Evolutionary conservation across 2,329 filamentous ascomycete genomes (phyloP).

Genomic region (Calonectria montana): DNA sequence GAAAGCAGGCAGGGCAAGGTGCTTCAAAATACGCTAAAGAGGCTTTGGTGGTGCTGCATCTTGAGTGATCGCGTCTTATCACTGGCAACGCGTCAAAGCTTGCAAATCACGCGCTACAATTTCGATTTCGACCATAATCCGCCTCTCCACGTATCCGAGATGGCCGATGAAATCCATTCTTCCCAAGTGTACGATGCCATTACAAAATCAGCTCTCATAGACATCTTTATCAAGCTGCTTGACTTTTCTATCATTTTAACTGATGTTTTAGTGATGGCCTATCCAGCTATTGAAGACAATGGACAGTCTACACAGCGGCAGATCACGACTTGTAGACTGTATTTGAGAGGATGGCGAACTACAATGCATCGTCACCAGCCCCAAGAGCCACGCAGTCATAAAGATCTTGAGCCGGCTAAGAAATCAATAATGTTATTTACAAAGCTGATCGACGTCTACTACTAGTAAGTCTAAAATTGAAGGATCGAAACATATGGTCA

Average conservation of each 20-base stretch:
- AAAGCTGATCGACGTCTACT: neutral
- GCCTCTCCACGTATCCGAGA: neutral
- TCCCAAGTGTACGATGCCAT: neutral
- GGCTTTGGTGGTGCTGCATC: neutral
- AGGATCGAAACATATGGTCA: no score
- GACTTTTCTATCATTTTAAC: neutral
- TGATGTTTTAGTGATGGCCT: neutral
- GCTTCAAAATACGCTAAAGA: neutral
- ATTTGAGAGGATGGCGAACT: neutral
- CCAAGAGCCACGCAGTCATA: neutral
- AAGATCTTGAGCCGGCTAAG: neutral
- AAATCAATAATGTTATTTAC: neutral
- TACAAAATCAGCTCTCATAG: neutral
- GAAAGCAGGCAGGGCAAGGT: neutral
- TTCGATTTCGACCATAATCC: neutral
- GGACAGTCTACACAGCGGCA: neutral
- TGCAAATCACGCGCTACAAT: neutral
- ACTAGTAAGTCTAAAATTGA: neutral
- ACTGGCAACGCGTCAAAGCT: neutral
- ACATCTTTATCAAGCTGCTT: neutral
- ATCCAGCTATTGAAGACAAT: neutral
- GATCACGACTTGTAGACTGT: neutral
- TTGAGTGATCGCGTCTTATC: neutral
- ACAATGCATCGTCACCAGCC: neutral
- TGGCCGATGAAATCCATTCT: neutral